Evolutionary conservation across 176 grass and related monocot genomes (phyloP).

Genomic region (Chloris gayana): DNA sequence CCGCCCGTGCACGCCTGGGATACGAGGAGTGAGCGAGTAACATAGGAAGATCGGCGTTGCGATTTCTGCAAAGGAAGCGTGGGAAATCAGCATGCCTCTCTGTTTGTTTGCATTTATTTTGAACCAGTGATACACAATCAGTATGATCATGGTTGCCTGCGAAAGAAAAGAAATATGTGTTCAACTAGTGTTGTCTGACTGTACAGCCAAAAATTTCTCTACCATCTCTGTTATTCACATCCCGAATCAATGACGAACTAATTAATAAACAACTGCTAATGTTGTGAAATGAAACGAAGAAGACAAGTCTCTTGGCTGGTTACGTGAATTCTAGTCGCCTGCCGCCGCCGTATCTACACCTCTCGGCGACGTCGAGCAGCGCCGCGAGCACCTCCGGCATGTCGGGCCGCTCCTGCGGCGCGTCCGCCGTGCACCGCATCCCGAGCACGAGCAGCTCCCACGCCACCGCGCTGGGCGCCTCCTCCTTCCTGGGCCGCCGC

Average conservation of each 20-base stretch:
- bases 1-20: constrained; percentile 1
- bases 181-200: neutral
- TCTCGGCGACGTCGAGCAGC: constrained; percentile 38
- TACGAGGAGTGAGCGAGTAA: neutral
- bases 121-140: too few relatives aligned
- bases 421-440: constrained; percentile 65
- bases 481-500: neutral
- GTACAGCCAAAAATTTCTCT: constrained; percentile 19
- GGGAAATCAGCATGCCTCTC: neutral
- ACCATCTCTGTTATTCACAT: constrained; percentile 40
- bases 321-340: neutral
- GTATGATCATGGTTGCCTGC: too few relatives aligned
- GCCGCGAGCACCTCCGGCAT: constrained; percentile 51
- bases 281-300: neutral
- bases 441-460: constrained; percentile 55
- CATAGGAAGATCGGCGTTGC: neutral
- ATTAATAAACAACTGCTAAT: neutral
- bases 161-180: neutral
- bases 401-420: constrained; percentile 64
- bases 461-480: constrained; percentile 7
- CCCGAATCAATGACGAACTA: constrained; percentile 15
- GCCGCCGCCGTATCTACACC: neutral
- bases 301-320: neutral
- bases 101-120: neutral
- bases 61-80: neutral